These are phyloP conservation scores for Didymosphaeria variabile DNA, from an alignment of 2,329 filamentous ascomycete genomes.

Conservation along the genomic window DNA sequence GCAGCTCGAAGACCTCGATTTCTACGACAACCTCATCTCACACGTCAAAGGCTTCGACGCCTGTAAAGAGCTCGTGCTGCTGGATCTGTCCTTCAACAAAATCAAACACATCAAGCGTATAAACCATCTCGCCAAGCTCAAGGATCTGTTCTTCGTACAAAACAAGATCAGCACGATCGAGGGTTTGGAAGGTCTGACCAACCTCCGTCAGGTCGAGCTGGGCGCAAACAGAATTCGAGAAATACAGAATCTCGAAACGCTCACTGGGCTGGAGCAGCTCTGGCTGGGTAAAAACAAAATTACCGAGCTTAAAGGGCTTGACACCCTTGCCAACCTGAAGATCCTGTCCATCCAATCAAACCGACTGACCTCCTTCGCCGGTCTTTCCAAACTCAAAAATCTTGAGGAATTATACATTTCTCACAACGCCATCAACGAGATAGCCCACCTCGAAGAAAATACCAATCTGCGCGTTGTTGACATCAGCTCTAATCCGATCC, in stretches of 20 bases:
- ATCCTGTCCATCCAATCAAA: slow-evolving; percentile 97
- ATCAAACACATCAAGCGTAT: slow-evolving; percentile 97
- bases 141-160: slow-evolving; percentile 89
- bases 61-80: slow-evolving; percentile 75
- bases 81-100: slow-evolving; percentile 98
- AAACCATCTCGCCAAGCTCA: slow-evolving; percentile 77
- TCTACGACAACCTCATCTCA: slow-evolving; percentile 95
- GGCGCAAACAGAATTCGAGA: slow-evolving; percentile 91
- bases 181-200: slow-evolving; percentile 76
- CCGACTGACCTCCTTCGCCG: slow-evolving; percentile 80
- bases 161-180: slow-evolving; percentile 94
- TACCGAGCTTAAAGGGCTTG: slow-evolving; percentile 78
- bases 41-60: slow-evolving; percentile 86
- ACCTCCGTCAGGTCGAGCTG: slow-evolving; percentile 85
- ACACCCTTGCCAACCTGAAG: slow-evolving; percentile 78
- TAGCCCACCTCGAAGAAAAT: slow-evolving; percentile 70
- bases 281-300: slow-evolving; percentile 99
- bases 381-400: slow-evolving; percentile 74
- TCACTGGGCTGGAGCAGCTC: slow-evolving; percentile 82
- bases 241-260: slow-evolving; percentile 82
- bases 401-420: slow-evolving; percentile 96
- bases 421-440: slow-evolving; percentile 84
- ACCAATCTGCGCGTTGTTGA: slow-evolving; percentile 76
- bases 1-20: slow-evolving; percentile 83
- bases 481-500: slow-evolving; percentile 86